phyloP scores from a whole-genome alignment of 2,329 filamentous ascomycete species.

The Pyrenochaeta sp. region DNA sequence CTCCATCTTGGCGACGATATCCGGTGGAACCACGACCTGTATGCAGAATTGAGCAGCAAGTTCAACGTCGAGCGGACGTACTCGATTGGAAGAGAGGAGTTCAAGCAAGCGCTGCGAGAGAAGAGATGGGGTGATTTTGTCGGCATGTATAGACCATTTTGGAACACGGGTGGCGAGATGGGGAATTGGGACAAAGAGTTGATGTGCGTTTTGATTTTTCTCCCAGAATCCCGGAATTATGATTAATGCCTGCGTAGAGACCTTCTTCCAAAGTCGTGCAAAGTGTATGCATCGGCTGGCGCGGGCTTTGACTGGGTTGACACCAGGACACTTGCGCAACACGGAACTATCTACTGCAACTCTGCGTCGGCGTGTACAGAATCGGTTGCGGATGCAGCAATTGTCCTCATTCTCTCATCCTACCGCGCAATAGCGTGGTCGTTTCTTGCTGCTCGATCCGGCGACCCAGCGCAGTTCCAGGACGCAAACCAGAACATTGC shows the following conservation, averaged over 20 bases:
- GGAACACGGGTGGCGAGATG: constrained; percentile 72
- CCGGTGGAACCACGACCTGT: constrained; percentile 56
- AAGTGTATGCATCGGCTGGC: constrained; percentile 67
- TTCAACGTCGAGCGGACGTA: constrained; percentile 53
- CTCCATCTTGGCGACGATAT: constrained; percentile 57
- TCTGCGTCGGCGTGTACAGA: constrained; percentile 74
- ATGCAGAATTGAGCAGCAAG: constrained; percentile 44
- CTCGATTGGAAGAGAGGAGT: constrained; percentile 50
- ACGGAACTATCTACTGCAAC: constrained; percentile 77
- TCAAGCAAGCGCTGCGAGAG: constrained; percentile 50
- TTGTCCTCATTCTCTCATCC: constrained; percentile 73
- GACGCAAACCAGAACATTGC: constrained; percentile 69
- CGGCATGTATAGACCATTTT: constrained; percentile 66
- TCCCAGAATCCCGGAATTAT: neutral
- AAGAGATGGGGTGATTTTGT: constrained; percentile 55
- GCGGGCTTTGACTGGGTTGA: constrained; percentile 72
- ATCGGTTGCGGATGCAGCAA: constrained; percentile 75
- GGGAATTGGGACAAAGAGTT: constrained; percentile 69
- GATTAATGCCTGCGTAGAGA: constrained; percentile 14
- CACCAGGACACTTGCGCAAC: constrained; percentile 66
- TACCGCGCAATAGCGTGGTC: constrained; percentile 75
- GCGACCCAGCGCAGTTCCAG: constrained; percentile 54
- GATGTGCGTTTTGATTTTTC: constrained; percentile 48
- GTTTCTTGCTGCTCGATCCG: constrained; percentile 49
- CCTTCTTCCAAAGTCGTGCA: constrained; percentile 60